These are phyloP conservation scores for Mycotypha africana DNA, from an alignment of 371 early-diverging fungal genomes.

Conservation along the genomic window DNA sequence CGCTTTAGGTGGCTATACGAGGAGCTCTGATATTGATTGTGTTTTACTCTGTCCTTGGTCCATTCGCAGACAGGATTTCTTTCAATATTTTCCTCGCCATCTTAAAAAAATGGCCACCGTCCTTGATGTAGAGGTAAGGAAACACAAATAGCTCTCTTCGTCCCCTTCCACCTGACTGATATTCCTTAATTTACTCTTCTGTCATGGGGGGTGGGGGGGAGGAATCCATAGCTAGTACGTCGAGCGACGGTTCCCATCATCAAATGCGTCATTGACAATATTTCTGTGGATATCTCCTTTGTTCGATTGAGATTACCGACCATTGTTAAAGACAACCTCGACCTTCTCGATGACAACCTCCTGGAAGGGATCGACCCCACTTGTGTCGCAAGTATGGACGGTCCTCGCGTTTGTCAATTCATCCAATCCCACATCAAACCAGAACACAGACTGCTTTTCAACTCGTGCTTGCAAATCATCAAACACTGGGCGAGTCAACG, in stretches of 20 bases:
- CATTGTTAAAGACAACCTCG: constrained; percentile 6
- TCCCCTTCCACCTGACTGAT: no score
- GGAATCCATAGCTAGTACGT: constrained; percentile 25
- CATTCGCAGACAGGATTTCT: constrained; percentile 21
- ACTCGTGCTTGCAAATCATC: constrained; percentile 18
- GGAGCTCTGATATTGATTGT: constrained; percentile 31
- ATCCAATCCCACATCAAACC: constrained; percentile 11
- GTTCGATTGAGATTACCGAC: constrained; percentile 16
- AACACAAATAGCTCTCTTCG: not conserved
- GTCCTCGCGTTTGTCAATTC: constrained; percentile 32
- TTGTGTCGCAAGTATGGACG: constrained; percentile 34
- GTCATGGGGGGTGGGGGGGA: no score
- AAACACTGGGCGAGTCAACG: constrained; percentile 35
- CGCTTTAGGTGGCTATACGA: constrained; percentile 26
- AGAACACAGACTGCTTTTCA: constrained; percentile 12
- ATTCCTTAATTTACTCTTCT: not conserved
- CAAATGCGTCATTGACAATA: constrained; percentile 26
- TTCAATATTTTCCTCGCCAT: constrained; percentile 10
- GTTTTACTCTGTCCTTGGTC: constrained; percentile 19
- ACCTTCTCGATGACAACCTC: constrained; percentile 25
- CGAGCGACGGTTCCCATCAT: constrained; percentile 36
- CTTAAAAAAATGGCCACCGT: constrained; percentile 16
- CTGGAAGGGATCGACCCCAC: constrained; percentile 19
- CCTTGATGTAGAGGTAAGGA: constrained; percentile 25
- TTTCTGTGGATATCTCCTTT: constrained; percentile 40